Base-by-base conservation (phyloP, 306 rosid genomes). In the Medicago arabica region DNA sequence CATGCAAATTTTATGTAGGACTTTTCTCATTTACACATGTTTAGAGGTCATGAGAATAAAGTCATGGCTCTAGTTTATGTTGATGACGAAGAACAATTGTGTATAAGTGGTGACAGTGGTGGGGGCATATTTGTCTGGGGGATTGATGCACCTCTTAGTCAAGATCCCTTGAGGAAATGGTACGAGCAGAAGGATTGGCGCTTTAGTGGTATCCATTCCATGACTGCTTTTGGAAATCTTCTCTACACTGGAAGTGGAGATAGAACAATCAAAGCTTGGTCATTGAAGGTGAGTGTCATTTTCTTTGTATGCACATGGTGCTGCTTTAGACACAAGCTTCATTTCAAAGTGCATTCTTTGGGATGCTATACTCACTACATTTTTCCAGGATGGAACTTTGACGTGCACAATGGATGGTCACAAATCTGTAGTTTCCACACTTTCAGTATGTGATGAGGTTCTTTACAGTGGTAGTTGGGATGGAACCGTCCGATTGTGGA, bases 391-490 rank as follows among this genome's bases (percentile, higher is more conserved):
- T 76, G 93, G 91, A 73, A 75, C 79, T 71, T 71, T 94, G 79
- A 76, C 81, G 71, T 86, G 89, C 86, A 81, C 95, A 17, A 88
- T 94, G 98, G 71, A 71, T 69, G 98, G 98, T 25, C 98, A 94
- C 81, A 85, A 67, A 72, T 90, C 98, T 21, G 95, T 84, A 28
- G 97, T 94, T 86, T 94, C 97, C 63, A 84, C 96, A 1, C 96
- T 94, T 50, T 78, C 86, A 40, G 81, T 85, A 51, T 85, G 92
- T 65, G 85, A 90, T 39, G 86, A 79, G 76, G 87, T 94, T 81
- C 98, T 94, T 75, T 92, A 94, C 74, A 94, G 98, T 54, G 98
- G 97, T 66, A 94, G 98, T 80, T 94, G 96, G 98, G 98, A 94
- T 82, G 96, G 98, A 82, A 92, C 97, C 44, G 55, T 94, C 75